These are phyloP conservation scores for Candida awuae DNA, from an alignment of 805 yeast species.

Conservation along the genomic window DNA sequence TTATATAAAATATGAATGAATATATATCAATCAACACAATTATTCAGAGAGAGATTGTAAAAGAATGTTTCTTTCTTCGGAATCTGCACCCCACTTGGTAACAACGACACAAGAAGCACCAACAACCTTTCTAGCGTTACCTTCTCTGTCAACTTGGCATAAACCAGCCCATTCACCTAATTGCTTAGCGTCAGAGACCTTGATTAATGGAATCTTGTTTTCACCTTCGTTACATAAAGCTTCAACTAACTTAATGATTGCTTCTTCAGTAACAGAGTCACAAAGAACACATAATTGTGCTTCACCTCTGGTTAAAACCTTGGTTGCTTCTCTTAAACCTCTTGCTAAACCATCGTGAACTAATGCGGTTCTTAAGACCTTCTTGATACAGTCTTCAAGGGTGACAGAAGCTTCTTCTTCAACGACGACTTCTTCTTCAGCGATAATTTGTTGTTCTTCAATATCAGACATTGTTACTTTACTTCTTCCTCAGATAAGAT, in stretches of 20 bases:
- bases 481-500: constrained; percentile 35
- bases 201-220: constrained; percentile 93
- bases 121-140: constrained; percentile 99
- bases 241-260: constrained; percentile 95
- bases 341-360: constrained; percentile 99
- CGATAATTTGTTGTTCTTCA: constrained; percentile 81
- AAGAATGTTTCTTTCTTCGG: constrained; percentile 93
- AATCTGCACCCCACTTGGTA: constrained; percentile 99
- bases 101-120: constrained; percentile 99
- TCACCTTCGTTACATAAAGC: constrained; percentile 98
- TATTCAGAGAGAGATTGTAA: constrained; percentile 93
- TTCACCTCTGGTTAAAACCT: constrained; percentile 95
- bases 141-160: constrained; percentile 99
- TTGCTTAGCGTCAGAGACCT: constrained; percentile 99
- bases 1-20: no score
- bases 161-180: constrained; percentile 99
- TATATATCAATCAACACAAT: constrained; percentile 33
- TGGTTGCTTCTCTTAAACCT: constrained; percentile 99
- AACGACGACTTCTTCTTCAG: constrained; percentile 66
- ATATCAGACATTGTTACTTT: constrained; percentile 68
- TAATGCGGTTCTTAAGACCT: constrained; percentile 95
- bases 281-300: constrained; percentile 96
- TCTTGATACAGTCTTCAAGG: constrained; percentile 97
- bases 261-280: constrained; percentile 97
- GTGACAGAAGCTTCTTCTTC: constrained; percentile 84